These are phyloP conservation scores for Nicotiana undulata DNA, from an alignment of 257 asterid species.

Conservation along the genomic window DNA sequence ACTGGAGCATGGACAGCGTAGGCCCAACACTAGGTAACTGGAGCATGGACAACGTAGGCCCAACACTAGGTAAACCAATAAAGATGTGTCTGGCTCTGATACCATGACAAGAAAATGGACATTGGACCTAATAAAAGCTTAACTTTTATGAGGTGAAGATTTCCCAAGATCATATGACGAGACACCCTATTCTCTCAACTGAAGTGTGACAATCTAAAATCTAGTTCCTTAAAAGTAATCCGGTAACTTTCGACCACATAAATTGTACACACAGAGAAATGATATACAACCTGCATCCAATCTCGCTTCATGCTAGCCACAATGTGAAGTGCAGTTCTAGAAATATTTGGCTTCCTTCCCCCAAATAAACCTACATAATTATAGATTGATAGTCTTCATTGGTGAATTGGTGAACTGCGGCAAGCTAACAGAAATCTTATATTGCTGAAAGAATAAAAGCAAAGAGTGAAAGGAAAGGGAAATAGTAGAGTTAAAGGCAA, in stretches of 20 bases:
- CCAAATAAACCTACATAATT: constrained; percentile 55
- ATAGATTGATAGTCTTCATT: constrained; percentile 2
- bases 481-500: background rate
- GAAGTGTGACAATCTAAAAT: background rate
- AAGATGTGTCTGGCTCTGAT: too few relatives aligned
- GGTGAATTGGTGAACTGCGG: constrained; percentile 10
- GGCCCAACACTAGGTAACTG: too few relatives aligned
- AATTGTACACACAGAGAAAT: background rate
- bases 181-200: background rate
- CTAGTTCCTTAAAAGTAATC: background rate
- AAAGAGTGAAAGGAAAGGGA: background rate
- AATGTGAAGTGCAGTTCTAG: constrained; percentile 30
- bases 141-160: too few relatives aligned
- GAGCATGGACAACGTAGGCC: too few relatives aligned
- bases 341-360: constrained; percentile 15
- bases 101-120: too few relatives aligned
- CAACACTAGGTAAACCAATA: too few relatives aligned
- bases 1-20: too few relatives aligned
- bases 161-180: background rate
- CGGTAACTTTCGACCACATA: background rate
- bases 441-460: background rate
- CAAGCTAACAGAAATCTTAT: constrained; percentile 11
- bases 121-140: too few relatives aligned
- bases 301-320: constrained; percentile 84
- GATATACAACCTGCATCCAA: constrained; percentile 71